Conservation (phyloP, 352 stramenopile genomes). For the Pythium myriotylum region DNA sequence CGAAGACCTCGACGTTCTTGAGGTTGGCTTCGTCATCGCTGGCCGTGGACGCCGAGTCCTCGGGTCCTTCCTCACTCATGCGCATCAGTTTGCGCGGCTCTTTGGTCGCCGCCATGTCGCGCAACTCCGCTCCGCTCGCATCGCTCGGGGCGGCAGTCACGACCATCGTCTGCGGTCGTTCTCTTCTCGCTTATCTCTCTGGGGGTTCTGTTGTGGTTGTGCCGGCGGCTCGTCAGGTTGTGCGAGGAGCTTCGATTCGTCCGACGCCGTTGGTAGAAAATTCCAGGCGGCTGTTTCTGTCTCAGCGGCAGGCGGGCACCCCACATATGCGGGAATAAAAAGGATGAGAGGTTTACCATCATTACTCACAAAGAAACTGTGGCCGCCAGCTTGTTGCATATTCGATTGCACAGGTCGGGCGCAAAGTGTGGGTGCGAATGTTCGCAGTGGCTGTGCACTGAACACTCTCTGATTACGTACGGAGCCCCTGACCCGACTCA, state of each 20-base stretch:
- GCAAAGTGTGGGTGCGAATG: neutral
- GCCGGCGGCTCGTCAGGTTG: slow-evolving; percentile 5
- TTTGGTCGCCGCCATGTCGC: slow-evolving; percentile 2
- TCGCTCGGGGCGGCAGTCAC: slow-evolving; percentile 18
- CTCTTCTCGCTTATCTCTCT: slow-evolving; percentile 6
- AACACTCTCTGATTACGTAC: slow-evolving; percentile 6
- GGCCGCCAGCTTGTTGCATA: neutral
- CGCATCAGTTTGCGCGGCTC: slow-evolving; percentile 2
- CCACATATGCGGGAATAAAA: slow-evolving; percentile 9
- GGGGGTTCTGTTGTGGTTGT: slow-evolving; percentile 20
- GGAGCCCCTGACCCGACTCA: neutral
- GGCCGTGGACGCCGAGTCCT: slow-evolving; percentile 11
- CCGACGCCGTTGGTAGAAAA: slow-evolving; percentile 11
- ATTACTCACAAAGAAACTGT: neutral
- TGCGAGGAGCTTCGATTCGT: neutral
- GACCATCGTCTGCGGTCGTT: slow-evolving; percentile 13
- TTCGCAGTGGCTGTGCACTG: slow-evolving; percentile 1
- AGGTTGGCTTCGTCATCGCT: slow-evolving; percentile 9
- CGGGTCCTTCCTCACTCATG: slow-evolving; percentile 12
- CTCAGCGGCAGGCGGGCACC: slow-evolving; percentile 12
- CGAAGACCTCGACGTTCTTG: slow-evolving; percentile 7
- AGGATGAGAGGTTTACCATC: slow-evolving; percentile 1
- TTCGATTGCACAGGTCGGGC: neutral
- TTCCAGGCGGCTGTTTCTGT: slow-evolving; percentile 15
- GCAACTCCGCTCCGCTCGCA: slow-evolving; percentile 11